Conservation (phyloP, 345 rosid genomes). For the Syzygium aqueum region DNA sequence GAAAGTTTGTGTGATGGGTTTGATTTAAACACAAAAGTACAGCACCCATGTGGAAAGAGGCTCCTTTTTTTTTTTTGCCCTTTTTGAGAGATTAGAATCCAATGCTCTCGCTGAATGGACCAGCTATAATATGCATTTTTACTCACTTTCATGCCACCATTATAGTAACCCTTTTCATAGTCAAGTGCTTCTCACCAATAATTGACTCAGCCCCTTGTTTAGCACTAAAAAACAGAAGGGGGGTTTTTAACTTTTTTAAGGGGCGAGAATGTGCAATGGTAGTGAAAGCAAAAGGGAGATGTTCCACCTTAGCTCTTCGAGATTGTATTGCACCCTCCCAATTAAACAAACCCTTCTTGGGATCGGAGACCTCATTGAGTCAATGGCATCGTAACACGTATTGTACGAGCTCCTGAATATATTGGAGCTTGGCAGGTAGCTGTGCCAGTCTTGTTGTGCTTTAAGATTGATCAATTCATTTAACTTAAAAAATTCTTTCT, state of each 20-base stretch:
- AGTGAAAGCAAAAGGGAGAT: not conserved
- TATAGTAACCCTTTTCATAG: not conserved
- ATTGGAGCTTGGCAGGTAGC: not conserved
- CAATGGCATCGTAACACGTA: not conserved
- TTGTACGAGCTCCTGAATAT: not conserved
- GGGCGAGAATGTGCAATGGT: not conserved
- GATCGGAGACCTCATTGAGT: slow-evolving; percentile 2
- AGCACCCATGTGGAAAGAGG: not conserved
- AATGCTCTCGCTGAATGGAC: not conserved
- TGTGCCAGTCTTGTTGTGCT: not conserved
- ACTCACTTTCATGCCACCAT: not conserved
- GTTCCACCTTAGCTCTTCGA: not conserved
- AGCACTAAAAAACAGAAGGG: not conserved
- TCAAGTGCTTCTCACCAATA: not conserved
- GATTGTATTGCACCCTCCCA: not conserved
- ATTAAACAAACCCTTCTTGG: not conserved
- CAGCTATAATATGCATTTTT: not conserved
- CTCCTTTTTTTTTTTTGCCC: too few relatives aligned
- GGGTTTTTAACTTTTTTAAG: not conserved
- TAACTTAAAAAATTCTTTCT: not conserved
- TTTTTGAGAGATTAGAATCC: not conserved
- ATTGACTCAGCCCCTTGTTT: not conserved
- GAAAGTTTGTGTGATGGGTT: not conserved
- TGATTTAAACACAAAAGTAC: not conserved
- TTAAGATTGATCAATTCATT: not conserved